phyloP scores from a whole-genome alignment of 2,329 filamentous ascomycete genomes.

The Fusarium lyarnte region DNA sequence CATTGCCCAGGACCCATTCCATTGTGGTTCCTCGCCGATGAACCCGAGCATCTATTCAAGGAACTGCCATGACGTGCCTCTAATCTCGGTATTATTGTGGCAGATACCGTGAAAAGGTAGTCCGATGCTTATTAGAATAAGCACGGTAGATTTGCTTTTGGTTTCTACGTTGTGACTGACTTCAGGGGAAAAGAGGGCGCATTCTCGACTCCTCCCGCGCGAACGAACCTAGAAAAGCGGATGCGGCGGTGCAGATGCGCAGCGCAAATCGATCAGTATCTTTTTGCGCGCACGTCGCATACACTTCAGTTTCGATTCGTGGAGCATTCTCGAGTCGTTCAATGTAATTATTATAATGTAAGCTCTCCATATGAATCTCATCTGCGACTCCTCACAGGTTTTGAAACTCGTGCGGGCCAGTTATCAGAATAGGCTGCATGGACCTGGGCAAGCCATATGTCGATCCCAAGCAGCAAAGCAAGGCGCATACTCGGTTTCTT shows the following conservation, averaged over 20 bases:
- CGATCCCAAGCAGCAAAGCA: slow-evolving; percentile 32
- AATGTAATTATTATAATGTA: neutral
- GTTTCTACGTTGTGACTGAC: slow-evolving; percentile 3
- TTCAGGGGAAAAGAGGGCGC: slow-evolving; percentile 29
- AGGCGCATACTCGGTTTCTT: slow-evolving; percentile 32
- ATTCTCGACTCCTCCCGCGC: slow-evolving; percentile 28
- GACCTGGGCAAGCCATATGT: slow-evolving; percentile 31
- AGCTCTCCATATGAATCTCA: neutral
- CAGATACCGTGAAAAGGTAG: slow-evolving; percentile 2
- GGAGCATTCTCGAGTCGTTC: neutral
- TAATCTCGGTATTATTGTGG: slow-evolving; percentile 17
- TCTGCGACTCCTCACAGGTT: slow-evolving; percentile 9
- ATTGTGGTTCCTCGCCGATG: slow-evolving; percentile 27
- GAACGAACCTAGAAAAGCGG: slow-evolving; percentile 37
- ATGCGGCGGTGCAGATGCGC: slow-evolving; percentile 31
- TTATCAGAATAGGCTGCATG: slow-evolving; percentile 33
- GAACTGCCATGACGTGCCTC: slow-evolving; percentile 10
- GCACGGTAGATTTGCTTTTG: neutral
- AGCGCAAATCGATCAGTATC: slow-evolving; percentile 18
- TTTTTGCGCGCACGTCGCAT: slow-evolving; percentile 25
- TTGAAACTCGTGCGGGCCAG: slow-evolving; percentile 29
- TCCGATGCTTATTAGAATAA: neutral
- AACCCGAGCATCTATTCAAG: slow-evolving; percentile 27
- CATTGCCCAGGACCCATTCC: slow-evolving; percentile 26
- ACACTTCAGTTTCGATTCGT: neutral